These are phyloP conservation scores for Ascochyta viciae-villosae DNA, from an alignment of 2,329 filamentous ascomycete genomes.

Conservation along the genomic window DNA sequence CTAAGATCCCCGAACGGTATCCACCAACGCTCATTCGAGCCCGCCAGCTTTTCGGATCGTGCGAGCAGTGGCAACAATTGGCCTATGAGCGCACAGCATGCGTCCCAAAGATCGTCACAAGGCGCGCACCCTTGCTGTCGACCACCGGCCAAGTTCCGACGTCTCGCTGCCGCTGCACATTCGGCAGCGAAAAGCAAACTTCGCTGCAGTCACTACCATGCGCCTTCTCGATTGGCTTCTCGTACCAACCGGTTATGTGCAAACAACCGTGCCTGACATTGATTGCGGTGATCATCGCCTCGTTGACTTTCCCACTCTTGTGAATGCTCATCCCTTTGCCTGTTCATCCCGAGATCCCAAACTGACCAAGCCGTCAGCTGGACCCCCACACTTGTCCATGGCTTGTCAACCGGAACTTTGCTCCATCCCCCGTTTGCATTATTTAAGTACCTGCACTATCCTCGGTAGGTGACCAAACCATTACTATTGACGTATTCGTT, in stretches of 20 bases:
- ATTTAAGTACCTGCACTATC: conserved; percentile 48
- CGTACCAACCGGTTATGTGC: conserved; percentile 28
- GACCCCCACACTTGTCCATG: conserved; percentile 45
- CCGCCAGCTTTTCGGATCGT: conserved; percentile 43
- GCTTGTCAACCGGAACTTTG: conserved; percentile 20
- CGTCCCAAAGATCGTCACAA: conserved; percentile 48
- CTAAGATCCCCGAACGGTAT: conserved; percentile 41
- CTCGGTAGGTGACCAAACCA: conserved; percentile 35
- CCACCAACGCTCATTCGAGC: conserved; percentile 43
- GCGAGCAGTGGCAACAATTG: conserved; percentile 40
- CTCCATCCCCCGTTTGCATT: conserved; percentile 36
- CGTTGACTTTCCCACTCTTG: conserved; percentile 39
- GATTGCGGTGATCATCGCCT: conserved; percentile 41
- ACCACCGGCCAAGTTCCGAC: conserved; percentile 46
- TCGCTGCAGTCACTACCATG: conserved; percentile 34
- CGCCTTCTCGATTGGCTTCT: conserved; percentile 37
- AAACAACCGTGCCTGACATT: conserved; percentile 46
- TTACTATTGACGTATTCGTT: conserved; percentile 45
- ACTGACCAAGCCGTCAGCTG: conserved; percentile 45
- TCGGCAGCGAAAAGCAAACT: conserved; percentile 39
- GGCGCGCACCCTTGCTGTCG: conserved; percentile 40
- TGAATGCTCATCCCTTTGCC: conserved; percentile 40
- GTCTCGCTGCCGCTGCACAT: conserved; percentile 27
- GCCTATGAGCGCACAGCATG: conserved; percentile 37
- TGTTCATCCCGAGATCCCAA: conserved; percentile 38